A percentile compares a stretch with the other conserved stretches of the same genome.
phyloP scores from a whole-genome alignment of 495 filamentous ascomycete species.

The Parathielavia hyrcaniae region DNA sequence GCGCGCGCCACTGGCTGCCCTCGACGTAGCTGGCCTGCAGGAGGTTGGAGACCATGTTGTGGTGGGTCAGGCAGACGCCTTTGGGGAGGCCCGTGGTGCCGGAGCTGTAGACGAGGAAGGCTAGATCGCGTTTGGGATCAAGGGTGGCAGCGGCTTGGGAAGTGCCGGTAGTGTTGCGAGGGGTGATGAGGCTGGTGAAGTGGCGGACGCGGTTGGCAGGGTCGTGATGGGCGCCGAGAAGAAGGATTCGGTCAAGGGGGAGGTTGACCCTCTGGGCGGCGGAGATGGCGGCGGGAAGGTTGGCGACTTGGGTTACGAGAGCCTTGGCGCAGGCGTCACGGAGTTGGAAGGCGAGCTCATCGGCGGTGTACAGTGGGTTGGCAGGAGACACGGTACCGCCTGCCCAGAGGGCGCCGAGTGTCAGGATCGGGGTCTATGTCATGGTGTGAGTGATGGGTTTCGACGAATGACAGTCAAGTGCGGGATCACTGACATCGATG shows the following conservation, averaged over 20 bases:
- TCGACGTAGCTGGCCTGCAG: slow-evolving; percentile 51
- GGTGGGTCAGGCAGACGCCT: slow-evolving; percentile 83
- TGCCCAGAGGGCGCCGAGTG: slow-evolving; percentile 77
- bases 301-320: slow-evolving; percentile 60
- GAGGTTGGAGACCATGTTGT: slow-evolving; percentile 71
- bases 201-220: slow-evolving; percentile 57
- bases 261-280: slow-evolving; percentile 67
- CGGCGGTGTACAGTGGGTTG: slow-evolving; percentile 78
- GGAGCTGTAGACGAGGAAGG: slow-evolving; percentile 72
- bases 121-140: slow-evolving; percentile 53
- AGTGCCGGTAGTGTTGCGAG: slow-evolving; percentile 20
- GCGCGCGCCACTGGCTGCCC: slow-evolving; percentile 50
- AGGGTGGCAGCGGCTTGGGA: slow-evolving; percentile 37
- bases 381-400: slow-evolving; percentile 76
- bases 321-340: slow-evolving; percentile 72
- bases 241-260: slow-evolving; percentile 57
- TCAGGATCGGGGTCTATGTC: slow-evolving; percentile 58
- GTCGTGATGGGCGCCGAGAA: slow-evolving; percentile 71
- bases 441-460: neutral
- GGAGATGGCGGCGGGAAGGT: slow-evolving; percentile 54
- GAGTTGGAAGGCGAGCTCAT: slow-evolving; percentile 85
- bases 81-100: slow-evolving; percentile 93
- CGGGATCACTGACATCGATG: slow-evolving; percentile 37
- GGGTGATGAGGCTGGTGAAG: slow-evolving; percentile 63
- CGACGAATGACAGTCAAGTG: neutral